Evolutionary conservation across 192 early-diverging fungal genomes (phyloP).

Genomic region (Mortierella alpina): DNA sequence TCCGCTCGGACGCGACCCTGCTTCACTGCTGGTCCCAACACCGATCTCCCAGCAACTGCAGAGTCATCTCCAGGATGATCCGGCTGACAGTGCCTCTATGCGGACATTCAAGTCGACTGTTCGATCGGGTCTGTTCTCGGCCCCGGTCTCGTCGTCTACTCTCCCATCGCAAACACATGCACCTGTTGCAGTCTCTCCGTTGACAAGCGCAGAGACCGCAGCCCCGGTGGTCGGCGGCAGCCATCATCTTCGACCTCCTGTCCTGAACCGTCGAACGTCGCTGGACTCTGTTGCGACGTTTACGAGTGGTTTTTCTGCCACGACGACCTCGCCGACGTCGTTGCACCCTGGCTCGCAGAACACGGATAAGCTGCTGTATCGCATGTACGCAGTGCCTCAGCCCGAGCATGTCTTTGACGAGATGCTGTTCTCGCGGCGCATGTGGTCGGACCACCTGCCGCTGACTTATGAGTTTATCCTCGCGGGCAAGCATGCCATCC

Average conservation of each 20-base stretch:
- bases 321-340: constrained; percentile 20
- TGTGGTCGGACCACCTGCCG: constrained; percentile 54
- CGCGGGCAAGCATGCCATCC: constrained; percentile 52
- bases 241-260: background rate
- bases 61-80: constrained; percentile 22
- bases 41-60: constrained; percentile 29
- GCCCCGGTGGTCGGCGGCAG: background rate
- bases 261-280: constrained; percentile 16
- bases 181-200: background rate
- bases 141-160: background rate
- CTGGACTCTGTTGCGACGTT: constrained; percentile 10
- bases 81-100: constrained; percentile 27
- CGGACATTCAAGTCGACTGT: constrained; percentile 38
- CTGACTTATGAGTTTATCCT: constrained; percentile 51
- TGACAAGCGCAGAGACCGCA: background rate
- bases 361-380: constrained; percentile 43
- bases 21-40: constrained; percentile 11
- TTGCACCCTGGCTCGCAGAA: constrained; percentile 23
- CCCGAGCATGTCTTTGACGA: constrained; percentile 51
- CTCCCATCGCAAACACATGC: background rate
- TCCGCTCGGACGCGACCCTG: constrained; percentile 14
- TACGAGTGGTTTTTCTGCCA: background rate
- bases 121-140: constrained; percentile 16
- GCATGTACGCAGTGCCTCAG: constrained; percentile 39
- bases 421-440: constrained; percentile 49